phyloP scores from a whole-genome alignment of 2,329 filamentous ascomycete genomes.

The Fusarium beomiforme region DNA sequence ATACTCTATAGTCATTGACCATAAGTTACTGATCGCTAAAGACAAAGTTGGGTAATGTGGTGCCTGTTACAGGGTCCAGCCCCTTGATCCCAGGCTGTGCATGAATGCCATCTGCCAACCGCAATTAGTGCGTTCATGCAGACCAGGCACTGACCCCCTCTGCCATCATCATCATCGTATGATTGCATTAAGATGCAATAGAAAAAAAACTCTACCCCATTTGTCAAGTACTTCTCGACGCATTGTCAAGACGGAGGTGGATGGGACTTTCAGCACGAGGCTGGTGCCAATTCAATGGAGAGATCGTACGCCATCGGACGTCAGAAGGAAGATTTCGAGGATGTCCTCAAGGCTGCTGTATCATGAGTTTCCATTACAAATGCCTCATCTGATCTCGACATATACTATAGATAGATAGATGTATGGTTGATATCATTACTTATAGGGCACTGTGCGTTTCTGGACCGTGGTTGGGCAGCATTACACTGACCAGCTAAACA shows the following conservation, averaged over 20 bases:
- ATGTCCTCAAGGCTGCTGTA: background rate
- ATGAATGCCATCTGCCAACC: background rate
- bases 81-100: background rate
- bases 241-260: conserved; percentile 7
- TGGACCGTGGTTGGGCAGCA: too few species aligned
- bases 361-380: background rate
- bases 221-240: conserved; percentile 21
- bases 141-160: too few species aligned
- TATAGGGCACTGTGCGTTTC: too few species aligned
- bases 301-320: conserved; percentile 9
- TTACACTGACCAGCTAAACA: too few species aligned
- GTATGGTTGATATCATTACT: too few species aligned
- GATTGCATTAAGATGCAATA: too few species aligned
- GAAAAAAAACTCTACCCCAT: background rate
- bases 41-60: background rate
- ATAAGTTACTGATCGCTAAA: background rate
- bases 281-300: background rate
- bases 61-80: too few species aligned
- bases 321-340: background rate
- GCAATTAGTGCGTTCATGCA: background rate
- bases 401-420: too few species aligned
- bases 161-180: too few species aligned
- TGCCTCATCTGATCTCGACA: too few species aligned
- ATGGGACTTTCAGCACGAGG: conserved; percentile 11
- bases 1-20: background rate